phyloP scores from a whole-genome alignment of 2,329 filamentous ascomycete species.

The Stachybotrys elegans region DNA sequence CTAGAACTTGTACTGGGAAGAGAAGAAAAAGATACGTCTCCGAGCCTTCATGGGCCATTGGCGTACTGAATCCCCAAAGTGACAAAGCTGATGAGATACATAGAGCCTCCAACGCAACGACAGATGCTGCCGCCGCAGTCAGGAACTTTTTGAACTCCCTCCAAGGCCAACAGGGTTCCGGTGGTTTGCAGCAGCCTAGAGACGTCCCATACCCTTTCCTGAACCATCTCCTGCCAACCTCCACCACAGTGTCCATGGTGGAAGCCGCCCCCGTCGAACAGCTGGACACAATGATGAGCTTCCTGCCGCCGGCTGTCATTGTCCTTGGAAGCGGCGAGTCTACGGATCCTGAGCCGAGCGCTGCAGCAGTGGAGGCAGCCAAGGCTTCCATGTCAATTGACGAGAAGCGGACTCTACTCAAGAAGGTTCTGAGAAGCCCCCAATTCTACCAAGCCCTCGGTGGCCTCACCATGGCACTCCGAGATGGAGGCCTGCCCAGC shows the following conservation, averaged over 20 bases:
- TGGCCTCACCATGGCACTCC: constrained; percentile 79
- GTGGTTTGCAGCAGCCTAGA: constrained; percentile 26
- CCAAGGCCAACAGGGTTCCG: constrained; percentile 45
- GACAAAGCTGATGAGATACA: too few relatives aligned
- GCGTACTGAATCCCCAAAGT: too few relatives aligned
- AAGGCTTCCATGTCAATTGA: constrained; percentile 66
- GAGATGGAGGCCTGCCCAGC: constrained; percentile 85
- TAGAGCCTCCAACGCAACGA: too few relatives aligned
- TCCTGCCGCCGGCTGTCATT: constrained; percentile 74
- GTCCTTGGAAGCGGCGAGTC: constrained; percentile 65
- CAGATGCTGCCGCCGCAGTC: constrained; percentile 73
- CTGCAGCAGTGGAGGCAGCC: constrained; percentile 65
- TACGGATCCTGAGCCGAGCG: constrained; percentile 60
- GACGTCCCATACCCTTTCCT: constrained; percentile 75
- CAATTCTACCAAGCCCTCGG: constrained; percentile 85
- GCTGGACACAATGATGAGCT: constrained; percentile 69
- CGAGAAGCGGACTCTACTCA: constrained; percentile 77
- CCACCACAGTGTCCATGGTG: constrained; percentile 73
- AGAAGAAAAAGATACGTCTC: constrained; percentile 19
- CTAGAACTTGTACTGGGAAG: constrained; percentile 21
- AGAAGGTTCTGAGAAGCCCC: constrained; percentile 78
- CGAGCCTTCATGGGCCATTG: too few relatives aligned
- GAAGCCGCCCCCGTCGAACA: constrained; percentile 58
- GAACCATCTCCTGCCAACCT: constrained; percentile 75
- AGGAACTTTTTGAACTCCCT: constrained; percentile 86